phyloP scores from a whole-genome alignment of 805 yeast genomes.

The Spathaspora boniae region DNA sequence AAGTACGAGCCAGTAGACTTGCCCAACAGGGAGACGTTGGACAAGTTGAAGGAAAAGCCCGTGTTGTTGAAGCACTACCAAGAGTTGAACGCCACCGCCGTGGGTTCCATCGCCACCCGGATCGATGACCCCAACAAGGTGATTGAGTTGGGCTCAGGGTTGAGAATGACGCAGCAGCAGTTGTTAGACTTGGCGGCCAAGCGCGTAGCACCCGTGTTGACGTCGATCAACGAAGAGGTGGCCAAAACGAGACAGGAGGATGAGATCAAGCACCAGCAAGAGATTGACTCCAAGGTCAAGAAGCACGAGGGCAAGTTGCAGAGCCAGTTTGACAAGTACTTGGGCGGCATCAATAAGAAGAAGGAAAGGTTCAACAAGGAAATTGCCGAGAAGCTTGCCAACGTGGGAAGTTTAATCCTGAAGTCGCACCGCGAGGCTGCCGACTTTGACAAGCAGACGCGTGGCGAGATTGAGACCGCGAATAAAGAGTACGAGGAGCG shows the following conservation, averaged over 20 bases:
- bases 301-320: slow-evolving; percentile 34
- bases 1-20: slow-evolving; percentile 32
- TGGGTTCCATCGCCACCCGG: slow-evolving; percentile 36
- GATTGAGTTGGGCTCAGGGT: slow-evolving; percentile 52
- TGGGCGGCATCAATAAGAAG: slow-evolving; percentile 35
- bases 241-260: slow-evolving; percentile 42
- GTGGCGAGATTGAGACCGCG: slow-evolving; percentile 43
- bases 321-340: slow-evolving; percentile 34
- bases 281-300: slow-evolving; percentile 32
- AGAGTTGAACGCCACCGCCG: slow-evolving; percentile 48
- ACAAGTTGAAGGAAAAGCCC: slow-evolving; percentile 45
- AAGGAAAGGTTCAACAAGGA: slow-evolving; percentile 40
- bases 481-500: slow-evolving; percentile 42
- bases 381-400: slow-evolving; percentile 28
- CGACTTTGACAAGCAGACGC: slow-evolving; percentile 39
- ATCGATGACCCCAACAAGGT: slow-evolving; percentile 49
- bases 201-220: slow-evolving; percentile 53
- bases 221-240: slow-evolving; percentile 49
- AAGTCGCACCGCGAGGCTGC: slow-evolving; percentile 26
- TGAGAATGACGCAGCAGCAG: slow-evolving; percentile 52
- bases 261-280: slow-evolving; percentile 37
- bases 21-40: slow-evolving; percentile 36
- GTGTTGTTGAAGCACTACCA: slow-evolving; percentile 45
- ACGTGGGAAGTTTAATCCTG: slow-evolving; percentile 21
- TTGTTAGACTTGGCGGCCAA: slow-evolving; percentile 52